Conservation (phyloP, 331 rosid genomes). For the Erythrophleum ivorense region DNA sequence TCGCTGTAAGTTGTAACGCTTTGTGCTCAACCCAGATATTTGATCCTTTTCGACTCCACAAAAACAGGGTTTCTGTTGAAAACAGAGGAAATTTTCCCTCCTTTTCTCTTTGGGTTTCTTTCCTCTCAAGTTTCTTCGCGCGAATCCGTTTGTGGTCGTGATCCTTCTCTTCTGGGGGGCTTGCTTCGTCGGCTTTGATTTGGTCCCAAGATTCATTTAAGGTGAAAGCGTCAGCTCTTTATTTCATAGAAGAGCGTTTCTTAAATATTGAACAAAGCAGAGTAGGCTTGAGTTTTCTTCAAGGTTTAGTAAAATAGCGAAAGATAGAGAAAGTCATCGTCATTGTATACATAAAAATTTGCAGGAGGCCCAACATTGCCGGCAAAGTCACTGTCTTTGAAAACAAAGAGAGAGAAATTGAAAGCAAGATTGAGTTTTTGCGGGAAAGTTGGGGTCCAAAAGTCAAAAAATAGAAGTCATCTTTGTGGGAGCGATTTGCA, state of each 20-base stretch:
- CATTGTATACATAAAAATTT: conserved; percentile 29
- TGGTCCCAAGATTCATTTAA: conserved; percentile 41
- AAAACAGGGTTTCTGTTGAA: conserved; percentile 32
- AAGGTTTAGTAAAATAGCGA: conserved; percentile 47
- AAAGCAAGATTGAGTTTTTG: conserved; percentile 36
- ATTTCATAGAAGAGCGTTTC: conserved; percentile 15
- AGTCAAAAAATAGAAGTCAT: conserved; percentile 50
- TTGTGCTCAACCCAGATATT: conserved; percentile 3
- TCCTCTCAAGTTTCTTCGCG: conserved; percentile 5
- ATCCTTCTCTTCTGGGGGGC: not conserved
- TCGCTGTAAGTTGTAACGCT: conserved; percentile 20
- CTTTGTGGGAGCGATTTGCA: conserved; percentile 40
- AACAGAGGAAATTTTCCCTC: not conserved
- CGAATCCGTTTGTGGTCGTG: not conserved
- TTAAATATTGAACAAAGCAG: conserved; percentile 45
- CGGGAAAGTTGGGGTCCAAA: conserved; percentile 49
- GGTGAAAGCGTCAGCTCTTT: conserved; percentile 43
- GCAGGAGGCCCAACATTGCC: conserved; percentile 42
- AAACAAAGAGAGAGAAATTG: not conserved
- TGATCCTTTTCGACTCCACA: conserved; percentile 12
- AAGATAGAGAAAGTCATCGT: not conserved
- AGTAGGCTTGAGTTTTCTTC: conserved; percentile 56
- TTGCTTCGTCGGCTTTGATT: conserved; percentile 42
- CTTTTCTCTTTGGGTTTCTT: conserved; percentile 19
- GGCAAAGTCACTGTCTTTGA: conserved; percentile 45